A percentile compares a stretch with the other conserved stretches of the same genome.
Evolutionary conservation across 495 filamentous ascomycete species (phyloP).

Genomic region (Aspergillus baeticus): DNA sequence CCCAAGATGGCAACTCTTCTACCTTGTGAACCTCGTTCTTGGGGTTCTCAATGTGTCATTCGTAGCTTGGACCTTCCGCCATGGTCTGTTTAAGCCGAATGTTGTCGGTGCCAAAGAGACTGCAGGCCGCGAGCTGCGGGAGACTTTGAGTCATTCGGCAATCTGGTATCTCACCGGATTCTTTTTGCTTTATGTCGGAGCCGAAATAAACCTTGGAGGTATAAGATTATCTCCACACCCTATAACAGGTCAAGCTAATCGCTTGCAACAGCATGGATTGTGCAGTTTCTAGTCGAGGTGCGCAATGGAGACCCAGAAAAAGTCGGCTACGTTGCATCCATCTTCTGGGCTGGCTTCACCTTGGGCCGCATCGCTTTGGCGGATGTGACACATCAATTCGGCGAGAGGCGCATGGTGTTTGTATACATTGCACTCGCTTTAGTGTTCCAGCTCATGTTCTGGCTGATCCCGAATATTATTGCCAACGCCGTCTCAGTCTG

Average conservation of each 20-base stretch:
- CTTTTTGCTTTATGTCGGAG: slow-evolving; percentile 51
- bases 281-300: slow-evolving; percentile 61
- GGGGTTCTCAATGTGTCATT: slow-evolving; percentile 18
- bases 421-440: slow-evolving; percentile 42
- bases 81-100: slow-evolving; percentile 25
- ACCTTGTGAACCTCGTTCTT: slow-evolving; percentile 18
- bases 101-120: slow-evolving; percentile 17
- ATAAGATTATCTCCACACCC: too few relatives aligned
- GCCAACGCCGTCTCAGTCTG: slow-evolving; percentile 61
- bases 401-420: slow-evolving; percentile 49
- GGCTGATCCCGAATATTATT: slow-evolving; percentile 52
- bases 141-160: slow-evolving; percentile 20
- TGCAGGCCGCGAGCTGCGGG: slow-evolving; percentile 21
- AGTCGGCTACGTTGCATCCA: slow-evolving; percentile 71
- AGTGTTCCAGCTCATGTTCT: slow-evolving; percentile 52
- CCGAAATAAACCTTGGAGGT: slow-evolving; percentile 43
- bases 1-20: slow-evolving; percentile 25
- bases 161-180: slow-evolving; percentile 51
- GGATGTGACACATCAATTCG: slow-evolving; percentile 52
- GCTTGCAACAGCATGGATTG: slow-evolving; percentile 59
- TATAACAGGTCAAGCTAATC: too few relatives aligned
- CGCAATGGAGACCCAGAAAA: slow-evolving; percentile 57
- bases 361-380: slow-evolving; percentile 50
- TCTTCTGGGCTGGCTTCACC: slow-evolving; percentile 74
- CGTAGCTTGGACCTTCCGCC: slow-evolving; percentile 21